Evolutionary conservation across 305 asterid genomes (phyloP).

Genomic region (Plantago coronopus): DNA sequence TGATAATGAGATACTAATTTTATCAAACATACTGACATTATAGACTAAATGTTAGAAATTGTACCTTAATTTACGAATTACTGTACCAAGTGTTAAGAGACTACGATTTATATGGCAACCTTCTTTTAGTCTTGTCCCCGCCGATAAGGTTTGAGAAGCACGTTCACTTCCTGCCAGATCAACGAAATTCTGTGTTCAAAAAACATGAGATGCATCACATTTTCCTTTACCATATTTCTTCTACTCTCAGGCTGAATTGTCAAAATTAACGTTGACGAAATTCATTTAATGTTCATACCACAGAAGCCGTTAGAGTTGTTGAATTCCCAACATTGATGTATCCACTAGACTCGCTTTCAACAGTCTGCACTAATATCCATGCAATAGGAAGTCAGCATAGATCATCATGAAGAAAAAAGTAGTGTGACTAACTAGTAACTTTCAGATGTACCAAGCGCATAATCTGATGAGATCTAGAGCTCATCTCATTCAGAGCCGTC

Average conservation of each 20-base stretch:
- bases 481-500: conserved; percentile 74
- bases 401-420: background rate
- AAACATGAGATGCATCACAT: background rate
- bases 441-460: conserved; percentile 57
- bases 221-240: background rate
- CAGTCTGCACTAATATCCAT: conserved; percentile 44
- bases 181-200: conserved; percentile 58
- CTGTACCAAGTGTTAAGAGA: conserved; percentile 85
- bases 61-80: conserved; percentile 88
- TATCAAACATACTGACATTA: too few species aligned
- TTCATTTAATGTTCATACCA: conserved; percentile 44
- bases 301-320: conserved; percentile 72
- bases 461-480: conserved; percentile 95
- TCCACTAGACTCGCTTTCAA: conserved; percentile 69
- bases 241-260: background rate
- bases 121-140: conserved; percentile 66
- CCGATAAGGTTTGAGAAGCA: conserved; percentile 63
- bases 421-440: background rate
- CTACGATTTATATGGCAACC: conserved; percentile 94
- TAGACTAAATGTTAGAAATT: background rate
- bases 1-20: background rate
- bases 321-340: conserved; percentile 41
- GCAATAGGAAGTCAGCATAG: background rate
- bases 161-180: conserved; percentile 99
- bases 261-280: background rate